Evolutionary conservation across 495 filamentous ascomycete genomes (phyloP).

Genomic region (Aspergillus nanangensis): DNA sequence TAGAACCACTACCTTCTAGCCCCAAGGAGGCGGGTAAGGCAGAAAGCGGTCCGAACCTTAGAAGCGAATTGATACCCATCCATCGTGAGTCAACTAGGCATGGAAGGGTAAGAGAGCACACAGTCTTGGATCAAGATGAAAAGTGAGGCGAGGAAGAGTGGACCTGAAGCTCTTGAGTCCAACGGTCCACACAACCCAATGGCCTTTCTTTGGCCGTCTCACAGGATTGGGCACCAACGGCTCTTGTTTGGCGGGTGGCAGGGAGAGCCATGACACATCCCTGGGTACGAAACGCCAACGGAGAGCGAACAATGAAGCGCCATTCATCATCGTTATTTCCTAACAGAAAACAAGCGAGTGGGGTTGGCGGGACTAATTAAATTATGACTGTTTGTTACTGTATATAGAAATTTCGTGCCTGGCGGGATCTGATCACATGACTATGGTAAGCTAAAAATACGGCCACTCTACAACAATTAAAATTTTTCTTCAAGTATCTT

Average conservation of each 20-base stretch:
- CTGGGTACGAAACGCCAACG: slow-evolving; percentile 5
- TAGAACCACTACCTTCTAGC: slow-evolving; percentile 15
- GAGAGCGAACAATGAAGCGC: background rate
- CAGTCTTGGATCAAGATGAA: slow-evolving; percentile 14
- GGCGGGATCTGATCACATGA: too few relatives aligned
- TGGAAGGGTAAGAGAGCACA: slow-evolving; percentile 18
- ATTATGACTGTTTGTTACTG: slow-evolving; percentile 24
- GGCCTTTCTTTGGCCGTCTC: slow-evolving; percentile 11
- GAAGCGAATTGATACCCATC: slow-evolving; percentile 29
- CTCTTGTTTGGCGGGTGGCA: slow-evolving; percentile 18
- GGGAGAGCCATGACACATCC: slow-evolving; percentile 8
- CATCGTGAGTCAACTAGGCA: slow-evolving; percentile 13
- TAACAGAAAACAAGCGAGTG: slow-evolving; percentile 4
- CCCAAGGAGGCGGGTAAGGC: slow-evolving; percentile 18
- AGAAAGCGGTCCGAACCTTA: slow-evolving; percentile 23
- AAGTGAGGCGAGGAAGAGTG: slow-evolving; percentile 16
- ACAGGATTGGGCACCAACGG: slow-evolving; percentile 42
- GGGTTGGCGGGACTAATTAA: slow-evolving; percentile 19
- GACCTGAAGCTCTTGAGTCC: slow-evolving; percentile 21
- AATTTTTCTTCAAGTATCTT: too few relatives aligned
- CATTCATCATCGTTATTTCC: background rate
- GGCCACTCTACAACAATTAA: too few relatives aligned
- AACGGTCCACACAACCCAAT: slow-evolving; percentile 26
- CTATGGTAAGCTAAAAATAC: too few relatives aligned
- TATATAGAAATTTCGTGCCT: too few relatives aligned